Conservation (phyloP, 768 basidiomycete species). For the Naganishia onofrii region DNA sequence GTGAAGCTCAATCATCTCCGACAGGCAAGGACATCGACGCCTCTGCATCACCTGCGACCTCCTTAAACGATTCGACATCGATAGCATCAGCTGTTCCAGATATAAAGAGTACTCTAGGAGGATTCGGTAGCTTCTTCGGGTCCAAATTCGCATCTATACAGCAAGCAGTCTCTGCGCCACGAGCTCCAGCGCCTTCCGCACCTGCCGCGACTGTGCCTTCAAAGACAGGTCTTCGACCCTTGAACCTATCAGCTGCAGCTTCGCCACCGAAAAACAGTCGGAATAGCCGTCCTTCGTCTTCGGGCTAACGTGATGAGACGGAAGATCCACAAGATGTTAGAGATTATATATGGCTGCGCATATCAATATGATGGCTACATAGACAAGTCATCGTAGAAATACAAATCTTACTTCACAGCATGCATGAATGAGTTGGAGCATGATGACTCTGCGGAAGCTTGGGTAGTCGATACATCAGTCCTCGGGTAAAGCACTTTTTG, state of each 20-base stretch:
- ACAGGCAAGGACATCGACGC: slow-evolving; percentile 18
- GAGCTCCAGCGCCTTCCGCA: not conserved
- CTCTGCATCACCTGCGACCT: not conserved
- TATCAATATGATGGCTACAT: slow-evolving; percentile 3
- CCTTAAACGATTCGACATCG: not conserved
- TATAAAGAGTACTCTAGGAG: slow-evolving; percentile 45
- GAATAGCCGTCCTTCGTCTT: not conserved
- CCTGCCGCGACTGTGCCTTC: not conserved
- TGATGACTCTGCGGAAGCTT: not conserved
- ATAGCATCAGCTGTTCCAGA: slow-evolving; percentile 37
- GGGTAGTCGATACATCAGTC: not conserved
- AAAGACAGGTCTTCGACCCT: slow-evolving; percentile 18
- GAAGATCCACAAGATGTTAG: not conserved
- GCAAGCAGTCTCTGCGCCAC: slow-evolving; percentile 19
- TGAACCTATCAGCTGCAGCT: slow-evolving; percentile 20
- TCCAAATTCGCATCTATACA: slow-evolving; percentile 40
- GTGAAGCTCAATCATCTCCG: slow-evolving; percentile 32
- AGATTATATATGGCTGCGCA: not conserved
- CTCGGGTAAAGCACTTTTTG: slow-evolving; percentile 2
- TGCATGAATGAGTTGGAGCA: not conserved
- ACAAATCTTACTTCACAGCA: not conserved
- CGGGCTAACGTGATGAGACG: not conserved
- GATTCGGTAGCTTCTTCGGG: slow-evolving; percentile 49
- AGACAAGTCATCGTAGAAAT: not conserved
- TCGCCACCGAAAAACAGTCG: slow-evolving; percentile 10